Base-by-base conservation (phyloP, 345 rosid genomes). In the Aquilaria malaccensis region DNA sequence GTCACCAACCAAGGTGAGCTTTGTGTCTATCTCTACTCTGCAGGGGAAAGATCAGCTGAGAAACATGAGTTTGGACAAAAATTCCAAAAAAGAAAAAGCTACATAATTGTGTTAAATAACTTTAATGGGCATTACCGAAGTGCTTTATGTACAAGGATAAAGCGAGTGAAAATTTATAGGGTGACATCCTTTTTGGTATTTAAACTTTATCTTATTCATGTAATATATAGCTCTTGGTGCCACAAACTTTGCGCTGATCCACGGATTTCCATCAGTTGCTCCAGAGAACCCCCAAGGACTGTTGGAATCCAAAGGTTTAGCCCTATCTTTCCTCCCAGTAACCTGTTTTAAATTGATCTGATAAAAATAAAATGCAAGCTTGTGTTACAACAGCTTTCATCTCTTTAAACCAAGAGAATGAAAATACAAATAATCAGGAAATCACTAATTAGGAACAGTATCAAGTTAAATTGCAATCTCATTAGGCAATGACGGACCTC, bases 271-370 rank as follows among this genome's bases (percentile, higher is more conserved):
- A 29, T 94, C 93, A 67, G 82, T 94, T 30, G 89, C 80, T 63
- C 99, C 99, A 54, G 81, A 76, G 70, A 84, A 94, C 64, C 96
- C 99, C 97, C 96, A 88, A 31, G 85, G 84, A 12, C 99, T 97
- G 49, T 77, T 81, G 56, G 86, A 76, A 60, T 88, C 96, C 78
- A 94, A 72, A 55, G 99, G 85, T 72, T 90, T 94, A n/a, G 97
- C 99, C 79, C 95, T 73, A 58, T 94, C 99, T 72, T 96, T 88
- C 80, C 97, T 94, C 68, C 99, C 97, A 7, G 99, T 89, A 55
- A 89, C 99, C 98, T 89, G 80, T 52, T 47, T 52, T 30, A 32
- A 58, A 64, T 2, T n/a, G 4, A n/a, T 37, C 7, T 37, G 43
- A 37, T 37, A 9, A 37, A 4, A 37, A 37, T 37, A 9, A 37